A percentile compares a stretch with the other conserved stretches of the same genome.
Conservation (phyloP, 2,329 filamentous ascomycete species). For the Aureobasidium musti region DNA sequence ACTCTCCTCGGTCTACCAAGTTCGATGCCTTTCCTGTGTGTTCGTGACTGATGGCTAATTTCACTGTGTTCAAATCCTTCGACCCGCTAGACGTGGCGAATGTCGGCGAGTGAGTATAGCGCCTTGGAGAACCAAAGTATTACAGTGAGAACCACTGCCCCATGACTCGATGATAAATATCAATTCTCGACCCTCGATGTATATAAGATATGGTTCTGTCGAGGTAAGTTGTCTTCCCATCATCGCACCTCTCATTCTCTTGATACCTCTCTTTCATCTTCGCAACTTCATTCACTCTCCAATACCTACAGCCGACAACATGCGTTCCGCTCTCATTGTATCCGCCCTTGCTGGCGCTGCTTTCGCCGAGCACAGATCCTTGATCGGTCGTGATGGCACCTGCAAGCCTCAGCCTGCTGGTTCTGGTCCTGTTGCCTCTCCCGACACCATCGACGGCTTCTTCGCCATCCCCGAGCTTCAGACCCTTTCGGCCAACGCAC, state of each 20-base stretch:
- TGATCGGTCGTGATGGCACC: constrained; percentile 28
- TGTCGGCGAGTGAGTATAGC: constrained; percentile 23
- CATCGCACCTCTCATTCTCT: constrained; percentile 5
- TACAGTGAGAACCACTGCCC: background rate
- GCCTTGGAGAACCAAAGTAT: constrained; percentile 12
- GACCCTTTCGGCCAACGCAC: constrained; percentile 35
- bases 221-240: background rate
- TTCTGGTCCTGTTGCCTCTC: constrained; percentile 34
- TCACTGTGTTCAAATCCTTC: constrained; percentile 17
- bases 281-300: background rate
- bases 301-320: background rate
- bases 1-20: background rate
- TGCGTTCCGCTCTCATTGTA: constrained; percentile 20
- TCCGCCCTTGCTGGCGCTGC: constrained; percentile 27
- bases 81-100: constrained; percentile 9
- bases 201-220: constrained; percentile 12
- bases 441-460: constrained; percentile 43
- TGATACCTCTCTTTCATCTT: background rate
- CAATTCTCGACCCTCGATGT: background rate
- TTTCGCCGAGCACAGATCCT: constrained; percentile 26
- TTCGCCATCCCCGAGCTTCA: constrained; percentile 30
- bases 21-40: background rate
- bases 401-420: constrained; percentile 34
- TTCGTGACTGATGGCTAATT: constrained; percentile 3
- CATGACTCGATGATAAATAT: constrained; percentile 6